phyloP scores from a whole-genome alignment of 768 basidiomycete species.

The Termitomyces sp. region DNA sequence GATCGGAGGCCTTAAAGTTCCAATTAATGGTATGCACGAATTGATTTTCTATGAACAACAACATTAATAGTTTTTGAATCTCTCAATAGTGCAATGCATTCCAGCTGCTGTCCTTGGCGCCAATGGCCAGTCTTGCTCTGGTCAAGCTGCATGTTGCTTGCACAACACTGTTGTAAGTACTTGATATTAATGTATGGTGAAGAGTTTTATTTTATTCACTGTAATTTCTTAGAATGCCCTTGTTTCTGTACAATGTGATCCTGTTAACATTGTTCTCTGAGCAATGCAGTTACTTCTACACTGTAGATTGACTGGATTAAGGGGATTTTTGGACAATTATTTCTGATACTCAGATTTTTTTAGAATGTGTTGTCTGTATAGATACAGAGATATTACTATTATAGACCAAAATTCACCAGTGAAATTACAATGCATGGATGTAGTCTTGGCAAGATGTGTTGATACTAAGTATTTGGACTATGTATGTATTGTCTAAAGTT shows the following conservation, averaged over 20 bases:
- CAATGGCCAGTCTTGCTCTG: neutral
- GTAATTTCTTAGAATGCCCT: neutral
- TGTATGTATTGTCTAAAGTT: too few species aligned
- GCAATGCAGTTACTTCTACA: too few species aligned
- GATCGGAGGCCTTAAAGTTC: neutral
- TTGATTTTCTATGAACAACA: neutral
- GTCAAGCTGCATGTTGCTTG: neutral
- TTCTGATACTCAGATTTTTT: neutral
- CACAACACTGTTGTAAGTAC: neutral
- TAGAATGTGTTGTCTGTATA: too few species aligned
- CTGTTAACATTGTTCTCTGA: neutral
- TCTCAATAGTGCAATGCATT: neutral
- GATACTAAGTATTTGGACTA: too few species aligned
- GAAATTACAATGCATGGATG: too few species aligned
- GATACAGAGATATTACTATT: too few species aligned
- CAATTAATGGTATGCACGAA: neutral
- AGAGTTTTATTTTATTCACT: neutral
- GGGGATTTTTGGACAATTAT: neutral
- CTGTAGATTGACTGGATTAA: too few species aligned
- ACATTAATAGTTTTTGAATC: too few species aligned
- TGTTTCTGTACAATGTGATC: neutral
- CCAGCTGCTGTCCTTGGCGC: neutral
- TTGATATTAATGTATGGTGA: neutral
- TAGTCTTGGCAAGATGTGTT: too few species aligned
- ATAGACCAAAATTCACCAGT: too few species aligned